A percentile compares a stretch with the other conserved stretches of the same genome.
phyloP scores from a whole-genome alignment of 805 yeast species.

The Grigorovia jiainica region DNA sequence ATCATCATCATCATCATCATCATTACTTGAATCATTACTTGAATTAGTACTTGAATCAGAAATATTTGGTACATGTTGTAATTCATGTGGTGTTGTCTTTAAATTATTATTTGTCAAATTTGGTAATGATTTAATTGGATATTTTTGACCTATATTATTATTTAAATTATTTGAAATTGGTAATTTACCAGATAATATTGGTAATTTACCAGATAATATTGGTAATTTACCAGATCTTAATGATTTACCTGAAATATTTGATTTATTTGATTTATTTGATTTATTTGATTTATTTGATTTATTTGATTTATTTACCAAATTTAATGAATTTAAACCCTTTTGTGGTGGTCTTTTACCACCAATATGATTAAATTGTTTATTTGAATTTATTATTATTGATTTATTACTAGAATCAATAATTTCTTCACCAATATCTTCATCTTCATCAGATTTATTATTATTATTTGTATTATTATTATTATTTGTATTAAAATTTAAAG shows the following conservation, averaged over 20 bases:
- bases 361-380: not conserved
- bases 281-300: not conserved
- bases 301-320: not conserved
- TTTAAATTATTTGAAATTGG: not conserved
- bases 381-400: too few relatives aligned
- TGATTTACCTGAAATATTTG: not conserved
- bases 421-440: conserved; percentile 50
- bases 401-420: too few relatives aligned
- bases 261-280: not conserved
- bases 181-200: not conserved
- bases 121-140: not conserved
- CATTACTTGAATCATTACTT: conserved; percentile 28
- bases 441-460: not conserved
- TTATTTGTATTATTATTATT: not conserved
- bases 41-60: too few relatives aligned
- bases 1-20: conserved; percentile 26
- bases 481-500: conserved; percentile 16
- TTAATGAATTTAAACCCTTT: too few relatives aligned
- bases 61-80: conserved; percentile 2
- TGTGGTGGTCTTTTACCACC: not conserved
- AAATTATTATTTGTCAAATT: not conserved
- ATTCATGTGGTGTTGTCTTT: not conserved
- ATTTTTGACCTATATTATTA: not conserved
- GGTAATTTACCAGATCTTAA: not conserved
- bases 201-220: not conserved